phyloP scores from a whole-genome alignment of 2,329 filamentous ascomycete genomes.

The Ascochyta clinopodiicola region DNA sequence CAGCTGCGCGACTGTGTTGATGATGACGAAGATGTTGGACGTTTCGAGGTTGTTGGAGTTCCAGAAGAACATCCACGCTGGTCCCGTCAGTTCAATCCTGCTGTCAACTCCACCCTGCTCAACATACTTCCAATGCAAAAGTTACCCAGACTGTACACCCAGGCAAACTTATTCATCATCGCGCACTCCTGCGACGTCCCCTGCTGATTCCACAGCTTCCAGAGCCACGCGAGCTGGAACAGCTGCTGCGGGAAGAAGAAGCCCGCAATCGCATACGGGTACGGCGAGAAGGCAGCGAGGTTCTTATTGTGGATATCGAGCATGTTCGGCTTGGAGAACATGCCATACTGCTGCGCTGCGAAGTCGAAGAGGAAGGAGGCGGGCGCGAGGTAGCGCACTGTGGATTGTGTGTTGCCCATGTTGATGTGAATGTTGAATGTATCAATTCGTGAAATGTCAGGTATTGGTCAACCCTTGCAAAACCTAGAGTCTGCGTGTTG shows the following conservation, averaged over 20 bases:
- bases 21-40: constrained; percentile 62
- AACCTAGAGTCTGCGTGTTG: no score
- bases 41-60: constrained; percentile 59
- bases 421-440: neutral
- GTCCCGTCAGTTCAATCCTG: neutral
- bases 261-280: constrained; percentile 64
- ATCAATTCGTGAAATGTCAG: no score
- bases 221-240: constrained; percentile 65
- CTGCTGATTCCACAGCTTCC: constrained; percentile 60
- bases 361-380: constrained; percentile 64
- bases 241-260: constrained; percentile 69
- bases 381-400: constrained; percentile 62
- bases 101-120: neutral
- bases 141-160: constrained; percentile 64
- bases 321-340: constrained; percentile 64
- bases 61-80: constrained; percentile 69
- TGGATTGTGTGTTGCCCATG: constrained; percentile 63
- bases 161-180: constrained; percentile 61
- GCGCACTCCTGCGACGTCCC: constrained; percentile 54
- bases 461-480: neutral
- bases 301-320: constrained; percentile 65
- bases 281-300: constrained; percentile 64
- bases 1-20: constrained; percentile 63
- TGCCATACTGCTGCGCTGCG: constrained; percentile 65
- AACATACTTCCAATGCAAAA: constrained; percentile 63